Conservation (phyloP, 148 eudicot species). For the Arctostaphylos glauca region DNA sequence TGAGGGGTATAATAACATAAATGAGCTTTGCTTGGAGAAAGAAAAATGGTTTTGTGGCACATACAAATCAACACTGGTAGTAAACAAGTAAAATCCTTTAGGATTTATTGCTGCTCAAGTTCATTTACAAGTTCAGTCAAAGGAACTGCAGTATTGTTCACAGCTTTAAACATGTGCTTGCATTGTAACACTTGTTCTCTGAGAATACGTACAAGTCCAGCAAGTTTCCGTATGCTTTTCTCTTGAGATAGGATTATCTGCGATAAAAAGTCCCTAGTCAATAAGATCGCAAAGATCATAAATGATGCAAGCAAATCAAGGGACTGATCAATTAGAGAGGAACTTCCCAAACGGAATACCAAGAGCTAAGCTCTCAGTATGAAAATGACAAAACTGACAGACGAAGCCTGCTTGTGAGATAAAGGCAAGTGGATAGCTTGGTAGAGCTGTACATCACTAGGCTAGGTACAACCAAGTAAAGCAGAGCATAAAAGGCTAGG, state of each 20-base stretch:
- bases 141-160: constrained; percentile 33
- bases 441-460: not conserved
- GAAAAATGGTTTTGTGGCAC: not conserved
- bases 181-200: constrained; percentile 44
- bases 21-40: not conserved
- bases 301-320: not conserved
- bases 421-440: not conserved
- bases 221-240: constrained; percentile 50
- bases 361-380: not conserved
- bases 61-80: not conserved
- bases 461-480: constrained; percentile 1
- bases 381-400: not conserved
- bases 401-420: not conserved
- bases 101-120: constrained; percentile 41
- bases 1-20: not conserved
- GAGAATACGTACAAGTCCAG: constrained; percentile 44
- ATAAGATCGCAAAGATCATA: not conserved
- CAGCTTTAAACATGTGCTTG: constrained; percentile 32
- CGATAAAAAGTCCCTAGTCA: not conserved
- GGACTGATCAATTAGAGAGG: not conserved
- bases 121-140: constrained; percentile 41
- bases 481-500: not conserved
- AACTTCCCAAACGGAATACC: not conserved
- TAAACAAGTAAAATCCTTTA: constrained; percentile 20
- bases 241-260: constrained; percentile 62